phyloP scores from a whole-genome alignment of 306 rosid genomes.

The Pyrus communis region DNA sequence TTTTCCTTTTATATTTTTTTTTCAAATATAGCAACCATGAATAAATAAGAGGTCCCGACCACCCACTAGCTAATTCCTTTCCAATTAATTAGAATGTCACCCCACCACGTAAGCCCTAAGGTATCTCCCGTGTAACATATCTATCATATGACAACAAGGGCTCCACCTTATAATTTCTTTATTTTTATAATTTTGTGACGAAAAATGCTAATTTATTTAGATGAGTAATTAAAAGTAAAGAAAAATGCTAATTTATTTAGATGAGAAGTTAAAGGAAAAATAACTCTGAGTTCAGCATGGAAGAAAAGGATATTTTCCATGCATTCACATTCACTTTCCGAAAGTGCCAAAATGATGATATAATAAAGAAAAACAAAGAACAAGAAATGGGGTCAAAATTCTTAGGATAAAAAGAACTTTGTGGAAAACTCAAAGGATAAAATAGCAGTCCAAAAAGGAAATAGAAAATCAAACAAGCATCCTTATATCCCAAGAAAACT shows the following conservation, averaged over 20 bases:
- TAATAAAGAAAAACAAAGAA: neutral
- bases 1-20: neutral
- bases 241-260: neutral
- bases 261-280: neutral
- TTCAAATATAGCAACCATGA: neutral
- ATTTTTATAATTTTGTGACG: neutral
- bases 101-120: conserved; percentile 3
- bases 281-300: neutral
- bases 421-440: conserved; percentile 10
- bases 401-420: conserved; percentile 24
- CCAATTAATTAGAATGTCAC: neutral
- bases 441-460: conserved; percentile 42
- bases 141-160: conserved; percentile 1
- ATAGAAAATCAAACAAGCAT: conserved; percentile 13
- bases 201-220: neutral
- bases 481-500: conserved; percentile 58
- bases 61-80: conserved; percentile 1
- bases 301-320: conserved; percentile 53
- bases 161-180: conserved; percentile 1
- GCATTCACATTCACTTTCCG: conserved; percentile 19
- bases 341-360: conserved; percentile 29
- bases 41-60: neutral
- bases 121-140: neutral
- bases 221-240: too few relatives aligned
- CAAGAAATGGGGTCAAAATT: conserved; percentile 32